Percentiles rank a stretch among this genome's conserved stretches.
Conservation (phyloP, 2,329 filamentous ascomycete genomes). For the Curvularia hawaiiensis region DNA sequence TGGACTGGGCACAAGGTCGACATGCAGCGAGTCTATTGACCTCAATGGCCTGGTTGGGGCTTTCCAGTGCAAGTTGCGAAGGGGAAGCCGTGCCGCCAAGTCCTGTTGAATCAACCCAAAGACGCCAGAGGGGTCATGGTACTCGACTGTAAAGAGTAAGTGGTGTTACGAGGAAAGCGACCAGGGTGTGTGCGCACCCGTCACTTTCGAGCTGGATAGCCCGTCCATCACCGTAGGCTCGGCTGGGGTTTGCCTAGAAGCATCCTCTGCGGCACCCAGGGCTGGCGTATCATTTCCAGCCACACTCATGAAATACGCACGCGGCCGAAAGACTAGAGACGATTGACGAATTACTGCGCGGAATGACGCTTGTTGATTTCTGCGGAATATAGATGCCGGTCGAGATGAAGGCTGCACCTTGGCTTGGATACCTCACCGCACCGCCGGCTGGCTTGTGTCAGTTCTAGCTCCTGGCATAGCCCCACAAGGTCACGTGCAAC, state of each 20-base stretch:
- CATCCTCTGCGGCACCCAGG: slow-evolving; percentile 45
- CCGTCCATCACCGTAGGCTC: slow-evolving; percentile 48
- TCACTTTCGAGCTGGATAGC: slow-evolving; percentile 57
- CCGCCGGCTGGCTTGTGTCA: background rate
- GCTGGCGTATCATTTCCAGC: slow-evolving; percentile 46
- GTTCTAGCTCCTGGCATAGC: slow-evolving; percentile 7
- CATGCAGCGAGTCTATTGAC: slow-evolving; percentile 90
- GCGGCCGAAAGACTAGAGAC: slow-evolving; percentile 13
- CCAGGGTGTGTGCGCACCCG: slow-evolving; percentile 45
- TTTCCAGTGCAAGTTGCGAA: slow-evolving; percentile 96
- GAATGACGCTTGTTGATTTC: slow-evolving; percentile 27
- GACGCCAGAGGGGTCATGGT: slow-evolving; percentile 89
- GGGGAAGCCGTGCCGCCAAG: slow-evolving; percentile 77
- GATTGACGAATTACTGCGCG: slow-evolving; percentile 8
- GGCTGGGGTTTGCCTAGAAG: slow-evolving; percentile 34
- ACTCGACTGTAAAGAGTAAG: slow-evolving; percentile 72
- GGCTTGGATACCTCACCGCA: slow-evolving; percentile 21
- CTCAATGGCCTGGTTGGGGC: slow-evolving; percentile 88
- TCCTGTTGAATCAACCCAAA: slow-evolving; percentile 82
- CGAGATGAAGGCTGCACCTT: slow-evolving; percentile 31
- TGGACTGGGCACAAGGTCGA: slow-evolving; percentile 75
- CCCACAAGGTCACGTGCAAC: background rate
- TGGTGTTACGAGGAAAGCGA: slow-evolving; percentile 19
- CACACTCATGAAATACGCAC: slow-evolving; percentile 41
- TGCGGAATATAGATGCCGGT: slow-evolving; percentile 25